These are phyloP conservation scores for Sisymbrium altissimum DNA, from an alignment of 345 rosid species.

Conservation along the genomic window DNA sequence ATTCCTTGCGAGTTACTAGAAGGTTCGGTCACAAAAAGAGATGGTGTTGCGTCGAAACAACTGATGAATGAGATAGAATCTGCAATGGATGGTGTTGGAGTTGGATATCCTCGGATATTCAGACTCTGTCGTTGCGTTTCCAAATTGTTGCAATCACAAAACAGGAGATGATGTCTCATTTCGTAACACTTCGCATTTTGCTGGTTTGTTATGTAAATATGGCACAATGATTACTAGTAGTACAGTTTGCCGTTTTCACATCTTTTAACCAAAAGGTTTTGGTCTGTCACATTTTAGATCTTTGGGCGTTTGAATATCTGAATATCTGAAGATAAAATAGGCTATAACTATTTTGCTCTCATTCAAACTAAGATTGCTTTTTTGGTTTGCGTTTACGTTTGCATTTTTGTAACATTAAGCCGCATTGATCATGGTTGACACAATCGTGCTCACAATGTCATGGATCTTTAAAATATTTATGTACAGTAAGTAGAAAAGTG, in stretches of 20 bases:
- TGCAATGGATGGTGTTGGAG: not conserved
- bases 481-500: too few relatives aligned
- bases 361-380: not conserved
- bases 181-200: not conserved
- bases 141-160: slow-evolving; percentile 16
- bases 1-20: slow-evolving; percentile 13
- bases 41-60: not conserved
- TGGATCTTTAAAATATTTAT: too few relatives aligned
- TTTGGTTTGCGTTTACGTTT: too few relatives aligned
- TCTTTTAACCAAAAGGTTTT: not conserved
- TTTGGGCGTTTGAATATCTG: not conserved
- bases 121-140: slow-evolving; percentile 32
- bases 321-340: not conserved
- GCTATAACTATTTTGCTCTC: not conserved
- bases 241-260: not conserved
- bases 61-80: slow-evolving; percentile 16
- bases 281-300: not conserved
- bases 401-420: not conserved
- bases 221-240: not conserved
- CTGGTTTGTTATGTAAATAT: slow-evolving; percentile 13
- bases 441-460: not conserved
- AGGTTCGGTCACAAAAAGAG: not conserved
- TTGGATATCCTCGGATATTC: slow-evolving; percentile 32
- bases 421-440: not conserved
- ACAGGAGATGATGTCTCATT: slow-evolving; percentile 2